Evolutionary conservation across 805 yeast species (phyloP), one percentile per base, ranked within the genome.

Genomic region (Suhomyces prunicola): DNA sequence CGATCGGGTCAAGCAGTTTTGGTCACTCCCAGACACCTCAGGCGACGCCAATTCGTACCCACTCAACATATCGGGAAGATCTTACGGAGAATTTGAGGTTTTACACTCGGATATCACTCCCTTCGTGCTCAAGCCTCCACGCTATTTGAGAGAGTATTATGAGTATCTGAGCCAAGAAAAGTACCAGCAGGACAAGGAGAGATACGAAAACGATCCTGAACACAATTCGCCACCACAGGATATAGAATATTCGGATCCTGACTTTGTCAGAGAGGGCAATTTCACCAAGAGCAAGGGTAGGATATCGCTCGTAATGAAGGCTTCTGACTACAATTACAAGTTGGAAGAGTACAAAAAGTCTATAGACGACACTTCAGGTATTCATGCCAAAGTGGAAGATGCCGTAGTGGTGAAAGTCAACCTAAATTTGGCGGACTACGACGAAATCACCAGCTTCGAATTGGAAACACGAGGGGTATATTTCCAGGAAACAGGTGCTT

Each of bases 401-500:
- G 72, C 81, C 2, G 67, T 75, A 1, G 48, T 68, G 10, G 73
- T 79, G 4, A 55, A 57, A 4, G 47, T 78, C 13, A 55, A 52
- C 4, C 29, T 77, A 3, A 57, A 50, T 22, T 31, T 81, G 9
- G 64, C 62, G 23, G 86, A 85, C 63, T 52, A 61, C 19, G 68
- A 70, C 3, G 88, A 86, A 55, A 61, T 70, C 6, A 77, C 82
- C 31, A 74, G 71, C 51, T 84, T 85, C 62, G 62, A 65, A 1
- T 58, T 90, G 17, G 72, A 74, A 4, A 69, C 88, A 9, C 69
- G 71, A 23, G 92, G 91, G 0, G 76, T 85, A 1, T 87, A 86
- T 64, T 89, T 86, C 61, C 85, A 87, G 55, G 76, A 78, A 19
- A 70, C 82, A 0, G 96, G 96, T 0, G 74, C 87, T 49, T 64